These are phyloP conservation scores for Apiotrichum domesticum DNA, from an alignment of 1,284 basidiomycete genomes.

Conservation along the genomic window DNA sequence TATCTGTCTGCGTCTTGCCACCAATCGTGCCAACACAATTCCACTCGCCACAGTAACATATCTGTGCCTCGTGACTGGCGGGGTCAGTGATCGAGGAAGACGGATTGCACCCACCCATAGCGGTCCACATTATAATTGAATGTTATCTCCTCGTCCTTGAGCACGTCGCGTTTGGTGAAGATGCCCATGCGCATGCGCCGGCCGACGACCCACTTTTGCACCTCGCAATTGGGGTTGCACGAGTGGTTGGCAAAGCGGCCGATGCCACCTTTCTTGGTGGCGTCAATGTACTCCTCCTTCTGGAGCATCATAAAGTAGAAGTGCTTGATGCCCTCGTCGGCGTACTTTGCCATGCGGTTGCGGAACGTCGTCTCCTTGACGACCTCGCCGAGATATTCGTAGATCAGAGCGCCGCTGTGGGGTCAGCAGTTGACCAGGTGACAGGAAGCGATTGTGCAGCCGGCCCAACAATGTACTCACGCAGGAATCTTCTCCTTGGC, in stretches of 20 bases:
- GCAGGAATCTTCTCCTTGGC: constrained; percentile 63
- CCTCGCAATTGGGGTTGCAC: constrained; percentile 96
- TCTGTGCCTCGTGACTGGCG: constrained; percentile 82
- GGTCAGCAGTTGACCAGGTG: not conserved
- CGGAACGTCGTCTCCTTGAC: constrained; percentile 81
- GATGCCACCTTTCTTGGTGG: constrained; percentile 92
- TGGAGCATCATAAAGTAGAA: constrained; percentile 99
- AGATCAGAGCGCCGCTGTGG: constrained; percentile 80
- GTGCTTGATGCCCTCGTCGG: constrained; percentile 84
- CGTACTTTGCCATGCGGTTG: constrained; percentile 91
- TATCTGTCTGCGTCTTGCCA: constrained; percentile 97
- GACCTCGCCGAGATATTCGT: constrained; percentile 97
- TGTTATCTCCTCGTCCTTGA: constrained; percentile 84
- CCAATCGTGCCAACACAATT: constrained; percentile 96
- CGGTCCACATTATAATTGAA: constrained; percentile 99
- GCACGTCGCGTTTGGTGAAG: constrained; percentile 80
- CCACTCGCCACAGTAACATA: constrained; percentile 90
- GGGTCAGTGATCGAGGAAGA: constrained; percentile 7
- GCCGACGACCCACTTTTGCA: constrained; percentile 98
- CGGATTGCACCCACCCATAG: constrained; percentile 66
- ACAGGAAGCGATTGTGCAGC: not conserved
- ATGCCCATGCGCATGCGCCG: constrained; percentile 94
- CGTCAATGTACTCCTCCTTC: constrained; percentile 98
- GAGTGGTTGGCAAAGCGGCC: constrained; percentile 98
- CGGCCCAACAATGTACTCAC: constrained; percentile 51